These are phyloP conservation scores for Ramichloridium luteum DNA, from an alignment of 2,329 filamentous ascomycete genomes.

Conservation along the genomic window DNA sequence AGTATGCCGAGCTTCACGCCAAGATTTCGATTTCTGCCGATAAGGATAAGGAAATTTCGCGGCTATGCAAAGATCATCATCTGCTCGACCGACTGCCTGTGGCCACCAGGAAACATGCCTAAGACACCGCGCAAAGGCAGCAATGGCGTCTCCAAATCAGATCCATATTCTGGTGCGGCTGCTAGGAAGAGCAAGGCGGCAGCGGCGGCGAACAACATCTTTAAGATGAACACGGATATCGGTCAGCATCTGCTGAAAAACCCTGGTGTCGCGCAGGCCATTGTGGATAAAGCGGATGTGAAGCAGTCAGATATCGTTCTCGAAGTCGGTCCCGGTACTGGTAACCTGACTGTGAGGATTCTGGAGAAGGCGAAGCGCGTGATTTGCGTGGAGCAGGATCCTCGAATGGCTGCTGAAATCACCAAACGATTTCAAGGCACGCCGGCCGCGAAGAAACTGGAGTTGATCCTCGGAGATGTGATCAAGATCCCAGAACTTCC, in stretches of 20 bases:
- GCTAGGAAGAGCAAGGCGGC: conserved; percentile 29
- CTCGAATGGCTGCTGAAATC: conserved; percentile 89
- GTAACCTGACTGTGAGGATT: conserved; percentile 80
- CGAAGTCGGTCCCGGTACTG: conserved; percentile 83
- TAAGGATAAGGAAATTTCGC: too few relatives aligned
- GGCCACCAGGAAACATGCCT: too few relatives aligned
- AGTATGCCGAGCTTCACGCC: too few relatives aligned
- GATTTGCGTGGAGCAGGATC: conserved; percentile 84
- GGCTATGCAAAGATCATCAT: too few relatives aligned
- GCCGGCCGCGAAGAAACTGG: conserved; percentile 68
- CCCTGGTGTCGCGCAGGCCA: conserved; percentile 68
- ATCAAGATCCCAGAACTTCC: conserved; percentile 71
- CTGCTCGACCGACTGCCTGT: too few relatives aligned
- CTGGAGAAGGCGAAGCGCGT: conserved; percentile 74
- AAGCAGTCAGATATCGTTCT: conserved; percentile 85
- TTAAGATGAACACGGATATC: conserved; percentile 91
- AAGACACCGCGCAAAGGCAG: conserved; percentile 28
- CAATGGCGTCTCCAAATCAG: conserved; percentile 25
- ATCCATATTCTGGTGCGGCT: conserved; percentile 34
- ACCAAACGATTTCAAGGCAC: conserved; percentile 88
- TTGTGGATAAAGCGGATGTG: conserved; percentile 74
- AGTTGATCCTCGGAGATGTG: conserved; percentile 81
- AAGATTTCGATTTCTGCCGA: too few relatives aligned
- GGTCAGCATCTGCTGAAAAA: conserved; percentile 91
- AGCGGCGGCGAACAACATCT: conserved; percentile 63